Evolutionary conservation across 768 basidiomycete genomes (phyloP).

Genomic region (Botryobasidium botryosum): DNA sequence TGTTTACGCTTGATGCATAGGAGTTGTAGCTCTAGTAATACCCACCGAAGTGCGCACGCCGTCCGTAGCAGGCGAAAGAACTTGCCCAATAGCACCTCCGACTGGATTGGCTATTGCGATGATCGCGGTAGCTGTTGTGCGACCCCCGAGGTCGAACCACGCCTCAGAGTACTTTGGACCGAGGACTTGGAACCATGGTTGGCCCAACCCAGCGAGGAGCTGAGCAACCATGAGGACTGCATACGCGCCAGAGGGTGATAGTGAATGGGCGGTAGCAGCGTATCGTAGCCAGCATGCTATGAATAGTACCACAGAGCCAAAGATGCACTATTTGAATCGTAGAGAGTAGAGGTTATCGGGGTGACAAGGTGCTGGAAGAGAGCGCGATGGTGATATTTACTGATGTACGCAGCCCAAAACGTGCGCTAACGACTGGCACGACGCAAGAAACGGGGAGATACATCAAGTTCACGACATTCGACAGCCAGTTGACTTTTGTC

Average conservation of each 20-base stretch:
- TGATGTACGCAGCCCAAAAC: slow-evolving; percentile 43
- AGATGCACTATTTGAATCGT: slow-evolving; percentile 33
- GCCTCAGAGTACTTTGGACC: slow-evolving; percentile 68
- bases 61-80: slow-evolving; percentile 47
- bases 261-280: slow-evolving; percentile 41
- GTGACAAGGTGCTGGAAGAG: not conserved
- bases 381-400: slow-evolving; percentile 28
- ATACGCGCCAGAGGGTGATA: slow-evolving; percentile 38
- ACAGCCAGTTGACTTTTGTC: slow-evolving; percentile 58
- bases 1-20: not conserved
- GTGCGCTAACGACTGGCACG: slow-evolving; percentile 38
- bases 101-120: slow-evolving; percentile 28
- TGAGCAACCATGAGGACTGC: slow-evolving; percentile 33
- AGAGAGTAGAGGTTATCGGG: not conserved
- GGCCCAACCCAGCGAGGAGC: slow-evolving; percentile 46
- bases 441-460: slow-evolving; percentile 46
- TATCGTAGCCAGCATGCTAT: slow-evolving; percentile 64
- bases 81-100: slow-evolving; percentile 54
- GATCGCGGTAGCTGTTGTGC: slow-evolving; percentile 63
- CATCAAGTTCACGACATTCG: slow-evolving; percentile 43
- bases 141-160: slow-evolving; percentile 63
- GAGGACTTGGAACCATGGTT: slow-evolving; percentile 60
- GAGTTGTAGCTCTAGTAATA: not conserved
- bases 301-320: slow-evolving; percentile 36
- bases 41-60: slow-evolving; percentile 41